Evolutionary conservation across 495 filamentous ascomycete genomes (phyloP).

Genomic region (Xylaria telfairii): DNA sequence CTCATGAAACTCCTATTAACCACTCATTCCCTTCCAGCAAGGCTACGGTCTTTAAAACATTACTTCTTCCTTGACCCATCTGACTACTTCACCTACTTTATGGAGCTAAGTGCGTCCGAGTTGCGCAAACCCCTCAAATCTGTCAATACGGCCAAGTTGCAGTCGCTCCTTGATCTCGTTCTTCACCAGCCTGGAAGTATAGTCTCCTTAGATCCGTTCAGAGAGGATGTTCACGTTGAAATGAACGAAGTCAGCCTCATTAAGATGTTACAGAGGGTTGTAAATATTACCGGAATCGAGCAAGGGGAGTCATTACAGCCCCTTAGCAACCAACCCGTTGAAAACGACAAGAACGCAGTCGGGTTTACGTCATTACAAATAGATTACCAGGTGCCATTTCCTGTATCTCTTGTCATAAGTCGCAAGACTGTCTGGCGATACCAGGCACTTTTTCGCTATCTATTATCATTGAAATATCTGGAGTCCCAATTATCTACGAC

Average conservation of each 20-base stretch:
- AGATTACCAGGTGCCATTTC: constrained; percentile 94
- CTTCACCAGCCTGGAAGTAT: constrained; percentile 94
- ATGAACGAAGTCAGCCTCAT: constrained; percentile 95
- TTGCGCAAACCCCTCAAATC: constrained; percentile 83
- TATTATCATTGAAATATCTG: constrained; percentile 85
- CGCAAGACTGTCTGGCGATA: constrained; percentile 95
- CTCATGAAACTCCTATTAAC: constrained; percentile 91
- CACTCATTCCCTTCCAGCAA: constrained; percentile 85
- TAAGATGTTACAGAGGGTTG: constrained; percentile 92
- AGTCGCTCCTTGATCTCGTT: constrained; percentile 92
- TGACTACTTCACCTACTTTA: constrained; percentile 97
- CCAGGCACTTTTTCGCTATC: constrained; percentile 92
- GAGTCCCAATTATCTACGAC: constrained; percentile 82
- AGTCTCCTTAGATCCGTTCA: constrained; percentile 92
- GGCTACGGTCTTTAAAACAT: constrained; percentile 90
- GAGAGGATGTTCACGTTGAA: constrained; percentile 94
- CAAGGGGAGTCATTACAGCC: constrained; percentile 74
- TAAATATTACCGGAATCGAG: constrained; percentile 92
- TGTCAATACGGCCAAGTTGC: constrained; percentile 90
- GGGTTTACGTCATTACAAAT: constrained; percentile 92
- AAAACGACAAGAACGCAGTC: constrained; percentile 83
- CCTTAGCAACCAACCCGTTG: constrained; percentile 56
- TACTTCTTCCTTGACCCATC: constrained; percentile 99
- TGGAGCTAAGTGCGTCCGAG: constrained; percentile 87
- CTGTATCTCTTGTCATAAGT: constrained; percentile 94